These are phyloP conservation scores for Haematococcus sp. DNA, from an alignment of 139 green algal genomes.

Conservation along the genomic window DNA sequence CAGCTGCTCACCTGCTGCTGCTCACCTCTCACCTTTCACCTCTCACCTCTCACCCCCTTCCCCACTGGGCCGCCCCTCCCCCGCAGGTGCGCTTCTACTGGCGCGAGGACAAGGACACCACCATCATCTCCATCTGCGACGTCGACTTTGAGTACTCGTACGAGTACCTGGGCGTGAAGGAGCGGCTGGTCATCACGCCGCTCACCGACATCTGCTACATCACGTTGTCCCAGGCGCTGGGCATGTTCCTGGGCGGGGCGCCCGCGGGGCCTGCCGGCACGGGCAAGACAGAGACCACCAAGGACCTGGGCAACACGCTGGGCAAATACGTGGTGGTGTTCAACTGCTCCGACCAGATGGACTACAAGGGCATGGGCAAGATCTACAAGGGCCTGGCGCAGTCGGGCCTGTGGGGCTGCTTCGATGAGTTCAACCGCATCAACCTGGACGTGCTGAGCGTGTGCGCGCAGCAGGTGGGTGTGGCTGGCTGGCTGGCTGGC, in stretches of 20 bases:
- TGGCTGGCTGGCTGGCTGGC: no score
- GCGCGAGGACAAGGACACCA: slow-evolving; percentile 88
- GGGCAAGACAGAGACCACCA: slow-evolving; percentile 97
- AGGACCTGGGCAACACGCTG: slow-evolving; percentile 92
- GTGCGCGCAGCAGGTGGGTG: slow-evolving; percentile 87
- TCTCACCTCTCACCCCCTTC: not conserved
- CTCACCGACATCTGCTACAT: slow-evolving; percentile 97
- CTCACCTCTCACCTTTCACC: no score
- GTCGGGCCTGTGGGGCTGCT: slow-evolving; percentile 93
- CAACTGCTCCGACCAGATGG: slow-evolving; percentile 98
- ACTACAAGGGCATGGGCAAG: slow-evolving; percentile 95
- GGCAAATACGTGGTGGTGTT: slow-evolving; percentile 98
- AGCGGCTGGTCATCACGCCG: slow-evolving; percentile 94
- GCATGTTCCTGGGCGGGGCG: slow-evolving; percentile 94
- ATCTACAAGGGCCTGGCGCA: slow-evolving; percentile 98
- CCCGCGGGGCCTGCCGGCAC: slow-evolving; percentile 91
- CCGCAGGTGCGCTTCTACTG: slow-evolving; percentile 87
- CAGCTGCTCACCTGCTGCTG: no score
- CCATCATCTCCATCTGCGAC: slow-evolving; percentile 95
- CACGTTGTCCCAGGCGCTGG: slow-evolving; percentile 88
- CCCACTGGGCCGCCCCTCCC: not conserved
- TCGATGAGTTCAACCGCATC: slow-evolving; percentile 99
- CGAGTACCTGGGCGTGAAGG: slow-evolving; percentile 94
- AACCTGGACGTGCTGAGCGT: slow-evolving; percentile 95
- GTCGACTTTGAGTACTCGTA: slow-evolving; percentile 97